These are phyloP conservation scores for Begonia loranthoides DNA, from an alignment of 306 rosid species.

Conservation along the genomic window DNA sequence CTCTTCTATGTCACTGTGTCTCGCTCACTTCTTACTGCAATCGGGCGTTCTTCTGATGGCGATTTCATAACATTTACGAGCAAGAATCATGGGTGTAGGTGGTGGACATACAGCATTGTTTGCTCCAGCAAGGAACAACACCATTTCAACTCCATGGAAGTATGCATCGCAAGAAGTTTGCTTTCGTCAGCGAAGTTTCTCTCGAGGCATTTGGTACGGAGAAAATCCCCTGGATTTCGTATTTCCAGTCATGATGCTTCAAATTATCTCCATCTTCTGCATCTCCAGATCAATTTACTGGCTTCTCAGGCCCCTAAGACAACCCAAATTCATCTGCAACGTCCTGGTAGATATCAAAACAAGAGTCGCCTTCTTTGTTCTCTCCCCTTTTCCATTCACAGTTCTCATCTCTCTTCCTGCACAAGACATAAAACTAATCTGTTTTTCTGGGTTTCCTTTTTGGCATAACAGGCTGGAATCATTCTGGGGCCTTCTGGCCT, in stretches of 20 bases:
- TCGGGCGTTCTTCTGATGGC: neutral
- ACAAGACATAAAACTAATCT: no score
- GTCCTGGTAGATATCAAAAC: constrained; percentile 13
- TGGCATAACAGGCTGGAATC: constrained; percentile 14
- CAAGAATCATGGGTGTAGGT: no score
- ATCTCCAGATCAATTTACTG: constrained; percentile 12
- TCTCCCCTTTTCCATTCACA: no score
- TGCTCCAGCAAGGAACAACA: no score
- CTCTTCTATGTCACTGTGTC: neutral
- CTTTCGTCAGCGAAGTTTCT: neutral
- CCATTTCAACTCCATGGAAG: no score
- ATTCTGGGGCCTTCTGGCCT: constrained; percentile 20
- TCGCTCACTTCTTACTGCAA: neutral
- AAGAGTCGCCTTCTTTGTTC: neutral
- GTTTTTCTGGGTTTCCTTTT: no score
- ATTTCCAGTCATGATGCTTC: constrained; percentile 24
- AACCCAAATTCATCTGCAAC: constrained; percentile 40
- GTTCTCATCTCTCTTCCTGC: no score
- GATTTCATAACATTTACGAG: no score
- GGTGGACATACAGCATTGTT: no score
- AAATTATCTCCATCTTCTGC: neutral
- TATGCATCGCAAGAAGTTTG: no score
- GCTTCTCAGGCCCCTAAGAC: constrained; percentile 35
- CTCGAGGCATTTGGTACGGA: constrained; percentile 25
- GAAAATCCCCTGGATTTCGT: constrained; percentile 22